Evolutionary conservation across 352 stramenopile species (phyloP).

Genomic region (Globisporangium megalacanthum): DNA sequence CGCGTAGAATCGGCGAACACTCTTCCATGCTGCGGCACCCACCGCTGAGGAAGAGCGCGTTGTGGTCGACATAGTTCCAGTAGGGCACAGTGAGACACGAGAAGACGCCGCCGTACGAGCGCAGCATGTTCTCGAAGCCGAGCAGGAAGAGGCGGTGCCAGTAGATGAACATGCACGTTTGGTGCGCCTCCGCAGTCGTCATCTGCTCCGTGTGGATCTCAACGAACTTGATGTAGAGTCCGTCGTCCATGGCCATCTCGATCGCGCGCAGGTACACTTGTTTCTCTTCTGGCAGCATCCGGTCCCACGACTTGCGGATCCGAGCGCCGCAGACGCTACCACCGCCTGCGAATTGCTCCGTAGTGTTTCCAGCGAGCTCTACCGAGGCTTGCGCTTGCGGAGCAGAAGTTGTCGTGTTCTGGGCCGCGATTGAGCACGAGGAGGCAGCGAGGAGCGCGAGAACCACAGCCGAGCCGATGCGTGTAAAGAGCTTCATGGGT

Average conservation of each 20-base stretch:
- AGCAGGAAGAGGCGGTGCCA: constrained; percentile 81
- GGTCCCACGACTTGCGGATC: constrained; percentile 76
- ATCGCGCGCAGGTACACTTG: constrained; percentile 71
- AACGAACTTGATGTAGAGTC: constrained; percentile 84
- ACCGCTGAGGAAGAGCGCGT: constrained; percentile 56
- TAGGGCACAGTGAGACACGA: constrained; percentile 85
- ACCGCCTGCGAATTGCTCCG: constrained; percentile 7
- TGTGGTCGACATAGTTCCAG: constrained; percentile 86
- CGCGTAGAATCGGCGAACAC: constrained; percentile 63
- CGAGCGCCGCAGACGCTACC: constrained; percentile 45
- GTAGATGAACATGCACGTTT: constrained; percentile 87
- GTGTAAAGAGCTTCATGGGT: constrained; percentile 11
- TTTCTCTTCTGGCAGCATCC: constrained; percentile 52
- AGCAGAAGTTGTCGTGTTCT: constrained; percentile 2
- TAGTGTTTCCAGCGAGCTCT: not conserved
- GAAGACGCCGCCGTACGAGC: constrained; percentile 69
- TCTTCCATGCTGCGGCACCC: constrained; percentile 64
- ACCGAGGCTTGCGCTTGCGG: not conserved
- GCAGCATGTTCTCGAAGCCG: constrained; percentile 85
- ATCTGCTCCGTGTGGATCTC: constrained; percentile 86
- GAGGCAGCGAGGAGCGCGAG: not conserved
- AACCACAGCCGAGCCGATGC: not conserved
- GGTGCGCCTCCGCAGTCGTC: constrained; percentile 73
- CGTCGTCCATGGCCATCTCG: constrained; percentile 69
- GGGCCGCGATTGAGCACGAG: not conserved